phyloP scores from a whole-genome alignment of 257 asterid species.

The Solanum phureja region DNA sequence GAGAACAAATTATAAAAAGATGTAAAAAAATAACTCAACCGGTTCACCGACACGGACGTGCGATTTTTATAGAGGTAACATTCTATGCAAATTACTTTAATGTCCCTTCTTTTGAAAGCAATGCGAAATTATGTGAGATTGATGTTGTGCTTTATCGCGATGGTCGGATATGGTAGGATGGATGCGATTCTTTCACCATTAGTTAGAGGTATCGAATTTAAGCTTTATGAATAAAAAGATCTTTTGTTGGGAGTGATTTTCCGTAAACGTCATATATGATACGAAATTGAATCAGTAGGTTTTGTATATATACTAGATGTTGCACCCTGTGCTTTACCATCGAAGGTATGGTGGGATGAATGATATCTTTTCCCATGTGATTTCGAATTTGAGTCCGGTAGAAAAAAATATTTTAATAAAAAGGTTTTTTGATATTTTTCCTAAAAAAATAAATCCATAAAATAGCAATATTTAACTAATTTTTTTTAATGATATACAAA shows the following conservation, averaged over 20 bases:
- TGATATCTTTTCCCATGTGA: neutral
- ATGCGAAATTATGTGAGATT: neutral
- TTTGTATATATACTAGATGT: neutral
- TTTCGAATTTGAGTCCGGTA: neutral
- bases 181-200: accelerated
- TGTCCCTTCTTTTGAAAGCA: neutral
- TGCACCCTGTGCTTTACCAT: neutral
- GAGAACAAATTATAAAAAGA: neutral
- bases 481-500: neutral
- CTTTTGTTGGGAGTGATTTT: accelerated
- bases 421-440: neutral
- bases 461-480: neutral
- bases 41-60: conserved; percentile 24
- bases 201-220: neutral
- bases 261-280: accelerated
- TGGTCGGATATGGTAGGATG: neutral
- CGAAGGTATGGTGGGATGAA: neutral
- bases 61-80: conserved; percentile 10
- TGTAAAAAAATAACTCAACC: neutral
- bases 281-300: neutral
- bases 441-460: neutral
- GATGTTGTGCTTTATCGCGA: neutral
- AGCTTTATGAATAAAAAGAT: neutral
- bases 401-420: neutral
- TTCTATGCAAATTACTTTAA: neutral